Percentiles rank a stretch among this genome's conserved stretches.
These are phyloP conservation scores for Acer saccharum DNA, from an alignment of 345 rosid species.

Conservation along the genomic window DNA sequence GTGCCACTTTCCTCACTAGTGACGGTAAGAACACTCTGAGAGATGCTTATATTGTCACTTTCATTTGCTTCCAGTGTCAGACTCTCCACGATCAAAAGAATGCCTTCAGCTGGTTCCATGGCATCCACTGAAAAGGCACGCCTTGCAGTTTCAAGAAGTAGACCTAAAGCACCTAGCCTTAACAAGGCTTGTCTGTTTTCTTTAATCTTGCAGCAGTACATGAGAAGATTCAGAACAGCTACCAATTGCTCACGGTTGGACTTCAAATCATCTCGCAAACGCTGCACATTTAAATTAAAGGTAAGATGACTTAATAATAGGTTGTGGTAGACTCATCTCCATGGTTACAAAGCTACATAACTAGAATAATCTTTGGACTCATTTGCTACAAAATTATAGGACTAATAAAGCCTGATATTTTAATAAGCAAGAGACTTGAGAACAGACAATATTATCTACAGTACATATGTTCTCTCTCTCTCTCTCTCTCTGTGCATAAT, in stretches of 20 bases:
- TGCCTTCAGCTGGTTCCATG: slow-evolving; percentile 99
- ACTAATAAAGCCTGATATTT: not conserved
- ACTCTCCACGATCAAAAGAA: slow-evolving; percentile 95
- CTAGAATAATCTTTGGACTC: not conserved
- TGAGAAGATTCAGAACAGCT: slow-evolving; percentile 91
- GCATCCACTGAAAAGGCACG: slow-evolving; percentile 97
- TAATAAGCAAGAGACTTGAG: not conserved
- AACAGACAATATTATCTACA: not conserved
- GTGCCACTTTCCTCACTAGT: slow-evolving; percentile 85
- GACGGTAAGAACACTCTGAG: slow-evolving; percentile 79
- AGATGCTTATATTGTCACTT: slow-evolving; percentile 74
- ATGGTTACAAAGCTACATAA: not conserved
- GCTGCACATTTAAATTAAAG: slow-evolving; percentile 46
- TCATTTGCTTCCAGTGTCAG: slow-evolving; percentile 95
- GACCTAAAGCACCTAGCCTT: slow-evolving; percentile 84
- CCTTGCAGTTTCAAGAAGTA: slow-evolving; percentile 98
- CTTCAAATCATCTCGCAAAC: slow-evolving; percentile 82
- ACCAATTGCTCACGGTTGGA: slow-evolving; percentile 91
- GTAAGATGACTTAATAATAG: no score
- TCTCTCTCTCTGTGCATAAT: not conserved
- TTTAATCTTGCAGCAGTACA: slow-evolving; percentile 96
- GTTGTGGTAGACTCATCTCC: no score
- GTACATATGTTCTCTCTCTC: no score
- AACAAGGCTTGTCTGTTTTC: slow-evolving; percentile 88
- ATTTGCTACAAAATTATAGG: not conserved